Base-by-base conservation (phyloP, 2,329 filamentous ascomycete genomes). In the Emmonsiellopsis sp. region DNA sequence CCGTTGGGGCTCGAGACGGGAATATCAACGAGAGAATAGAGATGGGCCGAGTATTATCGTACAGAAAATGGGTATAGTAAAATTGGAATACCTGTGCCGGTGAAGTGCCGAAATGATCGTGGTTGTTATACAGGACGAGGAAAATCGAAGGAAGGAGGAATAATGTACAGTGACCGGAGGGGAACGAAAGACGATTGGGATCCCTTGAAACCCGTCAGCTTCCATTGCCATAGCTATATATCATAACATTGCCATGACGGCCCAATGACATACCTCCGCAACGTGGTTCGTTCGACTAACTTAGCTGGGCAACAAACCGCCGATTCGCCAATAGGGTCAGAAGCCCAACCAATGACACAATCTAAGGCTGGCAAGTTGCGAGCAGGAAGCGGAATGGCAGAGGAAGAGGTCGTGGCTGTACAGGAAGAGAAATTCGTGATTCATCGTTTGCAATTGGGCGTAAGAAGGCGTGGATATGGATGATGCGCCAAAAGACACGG, bases 371-470 rank as follows among this genome's bases (percentile, higher is more conserved):
- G 58, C 57, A 58, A 37, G 55, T 53, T 52, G 45, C 21, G 48
- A 45, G 6, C n/a, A 57, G 53, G 51, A 52, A 49, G 52, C 52
- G 47, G 54, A 36, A 55, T 57, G 49, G 56, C 45, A 57, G 56
- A 49, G 42, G 54, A 59, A 53, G 58, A 62, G 56, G 53, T 62
- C 55, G 61, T 57, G 55, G 53, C 54, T 63, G 56, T 61, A 58
- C 56, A 57, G 43, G 53, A 54, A 53, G 40, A 58, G 55, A 52
- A 34, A 59, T 47, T 58, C 54, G 59, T 37, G 60, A 63, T 64
- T 64, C 68, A 71, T 71, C 47, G 63, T 69, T 67, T 61, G 65
- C 60, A 60, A 61, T 56, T 60, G 43, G 55, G 56, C 52, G 60
- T 53, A 50, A 55, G 57, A 60, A 60, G 60, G 56, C 56, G 59